These are phyloP conservation scores for Candida sp. DNA, from an alignment of 1,139 yeast species.

Conservation along the genomic window DNA sequence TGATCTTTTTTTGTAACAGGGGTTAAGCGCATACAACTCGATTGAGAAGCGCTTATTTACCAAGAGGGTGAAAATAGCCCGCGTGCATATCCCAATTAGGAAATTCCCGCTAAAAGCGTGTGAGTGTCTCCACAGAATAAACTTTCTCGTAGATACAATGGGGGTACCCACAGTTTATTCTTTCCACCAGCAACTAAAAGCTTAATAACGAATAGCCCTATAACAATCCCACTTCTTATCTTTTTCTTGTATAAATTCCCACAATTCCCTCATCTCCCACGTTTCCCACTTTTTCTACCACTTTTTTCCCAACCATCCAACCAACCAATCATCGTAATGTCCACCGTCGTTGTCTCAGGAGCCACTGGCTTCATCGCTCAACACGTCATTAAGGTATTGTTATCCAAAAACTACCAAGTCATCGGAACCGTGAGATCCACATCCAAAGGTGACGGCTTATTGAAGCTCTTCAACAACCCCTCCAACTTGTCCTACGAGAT, in stretches of 20 bases:
- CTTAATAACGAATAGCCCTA: too few relatives aligned
- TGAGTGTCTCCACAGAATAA: not conserved
- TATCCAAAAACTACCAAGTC: conserved; percentile 32
- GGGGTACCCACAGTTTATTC: not conserved
- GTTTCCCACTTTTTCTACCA: too few relatives aligned
- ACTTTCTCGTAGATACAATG: too few relatives aligned
- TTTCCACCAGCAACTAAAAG: too few relatives aligned
- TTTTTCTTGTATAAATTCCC: not conserved
- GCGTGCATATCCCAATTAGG: not conserved
- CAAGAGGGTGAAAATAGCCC: too few relatives aligned
- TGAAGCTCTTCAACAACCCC: conserved; percentile 13
- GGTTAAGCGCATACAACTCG: not conserved
- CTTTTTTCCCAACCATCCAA: too few relatives aligned
- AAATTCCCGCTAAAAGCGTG: conserved; percentile 14
- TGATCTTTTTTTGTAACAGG: not conserved
- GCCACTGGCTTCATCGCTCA: conserved; percentile 47
- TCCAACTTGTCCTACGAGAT: conserved; percentile 30
- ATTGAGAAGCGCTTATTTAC: not conserved
- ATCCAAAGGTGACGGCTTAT: conserved; percentile 33
- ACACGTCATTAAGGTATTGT: conserved; percentile 26
- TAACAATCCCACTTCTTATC: not conserved
- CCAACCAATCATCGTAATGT: not conserved
- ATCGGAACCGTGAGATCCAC: conserved; percentile 40
- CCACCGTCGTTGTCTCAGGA: conserved; percentile 39
- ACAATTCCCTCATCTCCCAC: too few relatives aligned